Conservation (phyloP, 2,329 filamentous ascomycete genomes). For the Fusarium sterilihyphosum region DNA sequence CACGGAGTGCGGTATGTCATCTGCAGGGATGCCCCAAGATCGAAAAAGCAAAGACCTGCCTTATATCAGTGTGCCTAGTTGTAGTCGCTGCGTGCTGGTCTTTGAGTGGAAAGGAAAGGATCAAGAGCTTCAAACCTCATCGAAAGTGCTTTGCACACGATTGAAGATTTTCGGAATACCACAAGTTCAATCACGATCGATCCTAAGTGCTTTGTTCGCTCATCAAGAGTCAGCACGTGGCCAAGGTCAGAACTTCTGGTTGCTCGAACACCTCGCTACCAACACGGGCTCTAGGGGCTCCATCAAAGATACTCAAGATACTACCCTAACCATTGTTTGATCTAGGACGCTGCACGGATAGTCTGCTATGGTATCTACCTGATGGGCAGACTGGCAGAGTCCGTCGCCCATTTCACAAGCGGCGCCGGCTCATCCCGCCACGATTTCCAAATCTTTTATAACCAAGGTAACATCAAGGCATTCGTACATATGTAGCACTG, state of each 20-base stretch:
- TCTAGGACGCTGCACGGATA: background rate
- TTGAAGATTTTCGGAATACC: background rate
- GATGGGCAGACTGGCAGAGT: background rate
- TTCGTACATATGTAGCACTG: background rate
- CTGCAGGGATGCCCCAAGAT: conserved; percentile 23
- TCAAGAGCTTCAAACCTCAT: background rate
- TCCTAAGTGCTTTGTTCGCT: background rate
- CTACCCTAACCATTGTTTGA: background rate
- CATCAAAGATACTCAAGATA: background rate
- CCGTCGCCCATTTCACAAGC: conserved; percentile 4
- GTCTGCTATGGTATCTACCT: background rate
- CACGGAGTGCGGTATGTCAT: conserved; percentile 11
- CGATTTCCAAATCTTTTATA: conserved; percentile 3
- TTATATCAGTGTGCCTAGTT: background rate
- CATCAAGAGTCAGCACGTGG: background rate
- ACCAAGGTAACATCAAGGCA: background rate
- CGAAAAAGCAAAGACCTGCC: conserved; percentile 11
- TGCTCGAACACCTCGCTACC: conserved; percentile 5
- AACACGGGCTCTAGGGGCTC: background rate
- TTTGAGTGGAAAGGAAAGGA: background rate
- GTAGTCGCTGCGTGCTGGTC: background rate
- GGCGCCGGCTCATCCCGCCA: conserved; percentile 34
- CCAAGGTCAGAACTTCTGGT: background rate
- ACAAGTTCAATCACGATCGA: background rate
- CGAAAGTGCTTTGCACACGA: background rate